phyloP scores from a whole-genome alignment of 345 rosid species.

The Salix dunnii region DNA sequence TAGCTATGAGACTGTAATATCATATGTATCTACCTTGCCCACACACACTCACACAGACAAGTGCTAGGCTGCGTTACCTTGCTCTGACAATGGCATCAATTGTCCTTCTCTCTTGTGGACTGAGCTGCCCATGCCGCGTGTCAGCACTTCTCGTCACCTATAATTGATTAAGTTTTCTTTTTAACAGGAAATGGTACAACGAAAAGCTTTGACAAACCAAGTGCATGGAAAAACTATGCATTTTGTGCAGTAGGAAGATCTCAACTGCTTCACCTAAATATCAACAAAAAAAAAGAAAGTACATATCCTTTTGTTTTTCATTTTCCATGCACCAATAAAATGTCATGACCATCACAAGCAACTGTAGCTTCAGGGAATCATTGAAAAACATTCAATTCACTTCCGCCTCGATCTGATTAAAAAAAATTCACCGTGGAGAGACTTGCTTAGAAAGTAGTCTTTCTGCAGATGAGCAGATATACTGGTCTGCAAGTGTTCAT shows the following conservation, averaged over 20 bases:
- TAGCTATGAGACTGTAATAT: not conserved
- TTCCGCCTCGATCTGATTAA: not conserved
- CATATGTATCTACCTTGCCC: not conserved
- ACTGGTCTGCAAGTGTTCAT: not conserved
- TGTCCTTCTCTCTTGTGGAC: constrained; percentile 93
- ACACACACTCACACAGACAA: not conserved
- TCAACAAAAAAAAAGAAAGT: not conserved
- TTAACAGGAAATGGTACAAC: not conserved
- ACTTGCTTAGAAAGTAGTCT: not conserved
- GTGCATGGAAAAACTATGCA: not conserved
- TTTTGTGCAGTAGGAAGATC: not conserved
- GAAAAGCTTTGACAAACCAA: not conserved
- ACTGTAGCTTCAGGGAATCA: not conserved
- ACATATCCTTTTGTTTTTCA: not conserved
- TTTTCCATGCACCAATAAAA: not conserved
- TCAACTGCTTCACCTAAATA: not conserved
- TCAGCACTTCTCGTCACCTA: constrained; percentile 94
- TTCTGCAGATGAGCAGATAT: not conserved
- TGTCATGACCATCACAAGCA: constrained; percentile 1
- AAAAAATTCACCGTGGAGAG: not conserved
- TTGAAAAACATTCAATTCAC: not conserved
- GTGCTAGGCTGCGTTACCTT: constrained; percentile 43
- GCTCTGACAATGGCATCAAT: constrained; percentile 91
- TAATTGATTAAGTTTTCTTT: not conserved
- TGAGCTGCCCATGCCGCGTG: constrained; percentile 59